phyloP scores from a whole-genome alignment of 331 rosid species.

The Telfairia occidentalis region DNA sequence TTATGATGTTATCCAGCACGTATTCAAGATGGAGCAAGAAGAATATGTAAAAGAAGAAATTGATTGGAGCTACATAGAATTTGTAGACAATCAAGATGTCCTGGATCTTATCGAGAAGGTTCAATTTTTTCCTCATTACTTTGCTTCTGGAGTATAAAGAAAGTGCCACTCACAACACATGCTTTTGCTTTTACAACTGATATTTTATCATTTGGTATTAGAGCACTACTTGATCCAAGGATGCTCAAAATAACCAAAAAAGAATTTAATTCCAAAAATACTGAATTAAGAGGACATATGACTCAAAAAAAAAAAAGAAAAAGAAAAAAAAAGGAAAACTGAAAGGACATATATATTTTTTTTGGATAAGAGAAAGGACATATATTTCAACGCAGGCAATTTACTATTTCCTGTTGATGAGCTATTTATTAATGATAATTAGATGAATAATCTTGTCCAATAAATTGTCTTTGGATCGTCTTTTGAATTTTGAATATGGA shows the following conservation, averaged over 20 bases:
- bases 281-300: background rate
- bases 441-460: background rate
- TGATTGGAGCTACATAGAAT: slow-evolving; percentile 84
- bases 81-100: slow-evolving; percentile 78
- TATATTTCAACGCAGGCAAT: no score
- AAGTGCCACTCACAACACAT: background rate
- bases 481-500: background rate
- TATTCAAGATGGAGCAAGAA: slow-evolving; percentile 92
- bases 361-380: no score
- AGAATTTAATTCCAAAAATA: background rate
- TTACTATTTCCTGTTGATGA: background rate
- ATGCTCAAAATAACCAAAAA: background rate
- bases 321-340: no score
- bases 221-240: background rate
- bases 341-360: no score
- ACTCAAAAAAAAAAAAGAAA: no score
- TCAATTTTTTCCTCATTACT: background rate
- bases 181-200: no score
- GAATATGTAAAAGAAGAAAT: slow-evolving; percentile 68
- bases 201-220: background rate
- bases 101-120: slow-evolving; percentile 93
- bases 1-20: slow-evolving; percentile 54
- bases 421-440: background rate
- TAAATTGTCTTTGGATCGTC: background rate
- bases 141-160: background rate